Conservation (phyloP, 176 grass and related monocot genomes). For the Aegilops speltoides region DNA sequence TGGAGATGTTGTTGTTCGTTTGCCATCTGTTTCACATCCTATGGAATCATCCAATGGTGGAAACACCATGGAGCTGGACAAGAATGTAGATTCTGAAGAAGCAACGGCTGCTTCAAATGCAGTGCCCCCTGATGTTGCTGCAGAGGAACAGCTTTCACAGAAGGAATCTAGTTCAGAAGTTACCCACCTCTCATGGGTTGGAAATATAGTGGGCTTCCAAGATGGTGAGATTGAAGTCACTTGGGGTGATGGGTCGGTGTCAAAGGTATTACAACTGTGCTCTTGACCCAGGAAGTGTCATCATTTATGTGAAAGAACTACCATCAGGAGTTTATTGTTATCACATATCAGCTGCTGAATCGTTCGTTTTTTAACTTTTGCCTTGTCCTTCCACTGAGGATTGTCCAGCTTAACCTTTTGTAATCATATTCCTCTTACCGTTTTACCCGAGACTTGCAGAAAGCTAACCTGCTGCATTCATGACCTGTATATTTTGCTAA, state of each 20-base stretch:
- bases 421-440: not conserved
- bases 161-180: slow-evolving; percentile 38
- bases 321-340: not conserved
- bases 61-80: slow-evolving; percentile 45
- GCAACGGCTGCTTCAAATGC: slow-evolving; percentile 32
- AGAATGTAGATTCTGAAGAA: slow-evolving; percentile 37
- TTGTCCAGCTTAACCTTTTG: not conserved
- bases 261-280: slow-evolving; percentile 60
- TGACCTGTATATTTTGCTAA: slow-evolving; percentile 14
- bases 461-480: not conserved
- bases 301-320: slow-evolving; percentile 19
- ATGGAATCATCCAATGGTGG: slow-evolving; percentile 38
- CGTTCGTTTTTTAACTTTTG: not conserved
- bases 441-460: not conserved
- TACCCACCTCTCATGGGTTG: slow-evolving; percentile 76
- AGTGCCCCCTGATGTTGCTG: slow-evolving; percentile 15
- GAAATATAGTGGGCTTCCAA: slow-evolving; percentile 75
- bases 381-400: not conserved
- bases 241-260: slow-evolving; percentile 73
- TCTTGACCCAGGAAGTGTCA: slow-evolving; percentile 7
- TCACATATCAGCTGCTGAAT: not conserved
- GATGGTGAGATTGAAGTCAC: slow-evolving; percentile 84
- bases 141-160: slow-evolving; percentile 40
- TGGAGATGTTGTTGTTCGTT: slow-evolving; percentile 83
- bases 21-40: slow-evolving; percentile 68